These are phyloP conservation scores for Ogataea sp. DNA, from an alignment of 805 yeast genomes.

Conservation along the genomic window DNA sequence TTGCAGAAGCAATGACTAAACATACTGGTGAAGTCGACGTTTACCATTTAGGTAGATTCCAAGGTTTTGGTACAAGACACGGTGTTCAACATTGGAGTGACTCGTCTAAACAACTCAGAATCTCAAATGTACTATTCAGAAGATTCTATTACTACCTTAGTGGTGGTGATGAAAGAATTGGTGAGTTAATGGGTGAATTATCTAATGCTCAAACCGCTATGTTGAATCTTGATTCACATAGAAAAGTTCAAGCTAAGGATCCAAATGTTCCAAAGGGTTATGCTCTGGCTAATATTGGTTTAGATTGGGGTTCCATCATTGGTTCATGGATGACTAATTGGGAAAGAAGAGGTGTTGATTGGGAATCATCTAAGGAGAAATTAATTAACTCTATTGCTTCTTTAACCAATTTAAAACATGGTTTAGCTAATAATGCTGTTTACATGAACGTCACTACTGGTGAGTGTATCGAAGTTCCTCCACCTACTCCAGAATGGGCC, in stretches of 20 bases:
- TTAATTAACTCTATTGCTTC: constrained; percentile 1
- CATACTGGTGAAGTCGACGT: constrained; percentile 5
- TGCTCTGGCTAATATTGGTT: constrained; percentile 2
- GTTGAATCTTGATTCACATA: constrained; percentile 2
- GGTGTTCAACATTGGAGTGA: constrained; percentile 5
- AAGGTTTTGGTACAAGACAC: constrained; percentile 4
- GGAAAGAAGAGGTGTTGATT: constrained; percentile 1
- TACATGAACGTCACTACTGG: constrained; percentile 6
- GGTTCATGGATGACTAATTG: constrained; percentile 2
- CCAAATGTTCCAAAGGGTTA: neutral
- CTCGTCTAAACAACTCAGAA: constrained; percentile 3
- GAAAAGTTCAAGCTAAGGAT: constrained; percentile 1
- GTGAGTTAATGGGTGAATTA: constrained; percentile 2
- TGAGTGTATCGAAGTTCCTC: constrained; percentile 4
- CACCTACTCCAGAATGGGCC: constrained; percentile 8
- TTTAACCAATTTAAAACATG: constrained; percentile 3
- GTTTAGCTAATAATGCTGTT: constrained; percentile 4
- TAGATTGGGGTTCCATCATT: constrained; percentile 2
- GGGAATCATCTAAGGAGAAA: constrained; percentile 1
- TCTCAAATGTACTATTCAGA: constrained; percentile 2
- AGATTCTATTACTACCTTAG: constrained; percentile 4
- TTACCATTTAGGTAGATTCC: constrained; percentile 1
- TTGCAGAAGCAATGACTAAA: constrained; percentile 3
- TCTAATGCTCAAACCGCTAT: neutral
- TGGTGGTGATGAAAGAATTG: constrained; percentile 5